Evolutionary conservation across 2,329 filamentous ascomycete species (phyloP).

Genomic region (Monosporascus sp.): DNA sequence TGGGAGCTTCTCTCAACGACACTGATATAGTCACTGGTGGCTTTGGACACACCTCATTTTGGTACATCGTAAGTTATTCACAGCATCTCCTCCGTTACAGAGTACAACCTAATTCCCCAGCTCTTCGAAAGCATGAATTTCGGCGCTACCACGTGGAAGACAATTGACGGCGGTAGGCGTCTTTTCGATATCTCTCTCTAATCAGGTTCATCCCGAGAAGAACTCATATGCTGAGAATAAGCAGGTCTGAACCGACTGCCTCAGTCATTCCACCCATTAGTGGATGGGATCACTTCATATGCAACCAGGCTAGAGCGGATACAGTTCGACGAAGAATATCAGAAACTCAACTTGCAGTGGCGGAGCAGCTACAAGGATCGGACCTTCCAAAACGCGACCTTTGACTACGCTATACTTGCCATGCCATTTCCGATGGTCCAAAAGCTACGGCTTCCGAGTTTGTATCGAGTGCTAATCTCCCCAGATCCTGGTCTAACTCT

Average conservation of each 20-base stretch:
- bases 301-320: constrained; percentile 53
- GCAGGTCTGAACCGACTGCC: constrained; percentile 49
- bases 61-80: constrained; percentile 32
- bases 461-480: not conserved
- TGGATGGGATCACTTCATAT: constrained; percentile 52
- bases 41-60: constrained; percentile 33
- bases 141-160: constrained; percentile 52
- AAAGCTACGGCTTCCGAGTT: constrained; percentile 51
- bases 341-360: constrained; percentile 56
- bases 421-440: constrained; percentile 61
- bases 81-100: not conserved
- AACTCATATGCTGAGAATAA: too few species aligned
- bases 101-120: constrained; percentile 6
- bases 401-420: constrained; percentile 63
- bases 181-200: not conserved
- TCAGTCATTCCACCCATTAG: constrained; percentile 56
- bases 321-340: constrained; percentile 41
- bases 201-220: too few species aligned
- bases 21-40: constrained; percentile 45
- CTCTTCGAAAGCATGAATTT: constrained; percentile 57
- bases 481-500: not conserved
- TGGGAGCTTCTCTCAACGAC: constrained; percentile 48
- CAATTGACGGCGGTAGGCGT: constrained; percentile 49
- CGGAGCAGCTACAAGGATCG: constrained; percentile 36
- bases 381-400: constrained; percentile 42